A percentile compares a stretch with the other conserved stretches of the same genome.
phyloP scores from a whole-genome alignment of 768 basidiomycete genomes.

The Lactarius pseudohatsudake region DNA sequence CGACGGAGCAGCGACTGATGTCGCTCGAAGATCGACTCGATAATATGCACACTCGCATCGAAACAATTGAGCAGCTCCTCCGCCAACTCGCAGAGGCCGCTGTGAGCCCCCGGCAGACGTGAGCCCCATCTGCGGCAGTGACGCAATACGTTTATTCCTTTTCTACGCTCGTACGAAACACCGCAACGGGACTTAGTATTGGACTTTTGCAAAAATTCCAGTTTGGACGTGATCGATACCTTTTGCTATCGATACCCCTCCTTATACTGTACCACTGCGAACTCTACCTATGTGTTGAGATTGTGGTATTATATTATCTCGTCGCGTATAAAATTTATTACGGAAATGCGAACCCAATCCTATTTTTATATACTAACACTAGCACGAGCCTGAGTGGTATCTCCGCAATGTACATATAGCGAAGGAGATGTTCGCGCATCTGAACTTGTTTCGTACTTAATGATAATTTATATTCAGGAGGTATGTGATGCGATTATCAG shows the following conservation, averaged over 20 bases:
- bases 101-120: neutral
- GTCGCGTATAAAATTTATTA: neutral
- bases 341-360: no score
- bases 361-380: no score
- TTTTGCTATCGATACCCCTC: neutral
- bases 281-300: neutral
- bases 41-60: slow-evolving; percentile 2
- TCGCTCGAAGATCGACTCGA: neutral
- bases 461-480: slow-evolving; percentile 4
- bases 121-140: neutral
- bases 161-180: neutral
- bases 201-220: neutral
- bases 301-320: neutral
- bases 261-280: neutral
- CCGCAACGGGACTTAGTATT: neutral
- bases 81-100: neutral
- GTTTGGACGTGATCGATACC: neutral
- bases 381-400: no score
- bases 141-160: neutral
- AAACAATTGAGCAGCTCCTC: slow-evolving; percentile 5
- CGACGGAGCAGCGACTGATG: slow-evolving; percentile 1
- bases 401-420: no score
- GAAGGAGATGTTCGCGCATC: no score
- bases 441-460: neutral
- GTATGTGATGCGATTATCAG: slow-evolving; percentile 23